phyloP scores from a whole-genome alignment of 352 stramenopile species.

The Phytopythium ostracodes region DNA sequence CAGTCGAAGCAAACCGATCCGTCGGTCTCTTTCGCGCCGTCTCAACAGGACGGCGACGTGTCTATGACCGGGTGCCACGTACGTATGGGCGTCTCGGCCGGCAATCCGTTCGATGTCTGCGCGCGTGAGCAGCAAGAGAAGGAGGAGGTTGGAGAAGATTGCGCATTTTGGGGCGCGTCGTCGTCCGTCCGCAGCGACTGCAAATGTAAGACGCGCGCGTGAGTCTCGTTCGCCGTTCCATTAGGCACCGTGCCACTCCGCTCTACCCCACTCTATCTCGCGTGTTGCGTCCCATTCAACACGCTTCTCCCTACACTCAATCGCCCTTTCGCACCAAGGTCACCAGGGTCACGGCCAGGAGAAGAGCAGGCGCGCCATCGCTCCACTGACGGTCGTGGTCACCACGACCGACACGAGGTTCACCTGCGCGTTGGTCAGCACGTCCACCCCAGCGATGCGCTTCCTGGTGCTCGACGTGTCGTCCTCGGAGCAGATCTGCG shows the following conservation, averaged over 20 bases:
- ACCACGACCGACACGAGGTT: conserved; percentile 64
- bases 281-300: no score
- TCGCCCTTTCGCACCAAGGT: no score
- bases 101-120: no score
- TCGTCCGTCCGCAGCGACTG: no score
- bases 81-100: no score
- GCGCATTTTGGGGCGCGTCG: no score
- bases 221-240: no score
- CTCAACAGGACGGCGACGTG: not conserved
- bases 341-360: not conserved
- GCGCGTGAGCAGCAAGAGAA: not conserved
- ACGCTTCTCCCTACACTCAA: no score
- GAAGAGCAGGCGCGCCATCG: conserved; percentile 41
- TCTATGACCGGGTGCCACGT: not conserved
- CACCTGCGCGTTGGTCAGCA: conserved; percentile 72
- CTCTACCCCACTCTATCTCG: no score
- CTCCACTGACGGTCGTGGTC: conserved; percentile 43
- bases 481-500: conserved; percentile 56
- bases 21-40: not conserved
- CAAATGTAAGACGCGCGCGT: no score
- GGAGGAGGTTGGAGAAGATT: no score
- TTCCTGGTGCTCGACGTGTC: not conserved
- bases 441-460: conserved; percentile 24
- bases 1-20: not conserved
- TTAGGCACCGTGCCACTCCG: no score